Conservation (phyloP, 148 eudicot species). For the Rhododendron ferrugineum region DNA sequence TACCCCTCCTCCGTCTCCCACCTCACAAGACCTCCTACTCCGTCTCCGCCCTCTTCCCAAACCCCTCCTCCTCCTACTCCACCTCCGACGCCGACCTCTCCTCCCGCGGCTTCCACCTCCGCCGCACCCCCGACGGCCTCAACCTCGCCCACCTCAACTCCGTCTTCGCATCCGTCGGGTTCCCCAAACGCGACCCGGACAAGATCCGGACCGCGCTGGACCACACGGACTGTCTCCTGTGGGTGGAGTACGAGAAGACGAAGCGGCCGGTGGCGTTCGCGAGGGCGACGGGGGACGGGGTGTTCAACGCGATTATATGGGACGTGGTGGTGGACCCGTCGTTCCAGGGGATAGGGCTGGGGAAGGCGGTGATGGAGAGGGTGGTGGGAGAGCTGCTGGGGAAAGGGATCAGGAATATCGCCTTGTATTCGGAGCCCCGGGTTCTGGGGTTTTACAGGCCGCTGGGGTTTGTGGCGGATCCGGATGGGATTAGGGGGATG, state of each 20-base stretch:
- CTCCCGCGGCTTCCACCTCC: constrained; percentile 61
- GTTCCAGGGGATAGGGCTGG: constrained; percentile 83
- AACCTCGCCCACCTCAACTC: constrained; percentile 81
- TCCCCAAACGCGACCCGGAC: constrained; percentile 77
- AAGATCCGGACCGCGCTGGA: constrained; percentile 64
- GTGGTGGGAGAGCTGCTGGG: constrained; percentile 43
- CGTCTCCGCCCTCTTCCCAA: constrained; percentile 26
- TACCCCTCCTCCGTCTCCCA: constrained; percentile 21
- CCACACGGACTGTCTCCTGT: constrained; percentile 59
- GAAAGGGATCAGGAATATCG: constrained; percentile 72
- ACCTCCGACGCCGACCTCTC: constrained; percentile 51
- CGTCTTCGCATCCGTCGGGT: constrained; percentile 85
- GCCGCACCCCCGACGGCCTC: constrained; percentile 38
- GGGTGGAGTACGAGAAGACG: constrained; percentile 68
- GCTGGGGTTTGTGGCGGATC: constrained; percentile 80
- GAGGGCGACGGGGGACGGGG: constrained; percentile 92
- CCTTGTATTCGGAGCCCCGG: constrained; percentile 88
- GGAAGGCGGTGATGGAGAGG: constrained; percentile 91
- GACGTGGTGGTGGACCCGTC: constrained; percentile 94
- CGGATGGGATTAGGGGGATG: constrained; percentile 91
- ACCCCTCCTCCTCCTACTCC: constrained; percentile 22
- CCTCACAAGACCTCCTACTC: constrained; percentile 20
- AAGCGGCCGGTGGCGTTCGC: constrained; percentile 82
- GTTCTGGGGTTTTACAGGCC: constrained; percentile 91
- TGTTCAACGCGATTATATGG: constrained; percentile 91